Evolutionary conservation across 1,139 yeast genomes (phyloP), one percentile per base, ranked within the genome.

Genomic region (Saccharomyces hybrid): DNA sequence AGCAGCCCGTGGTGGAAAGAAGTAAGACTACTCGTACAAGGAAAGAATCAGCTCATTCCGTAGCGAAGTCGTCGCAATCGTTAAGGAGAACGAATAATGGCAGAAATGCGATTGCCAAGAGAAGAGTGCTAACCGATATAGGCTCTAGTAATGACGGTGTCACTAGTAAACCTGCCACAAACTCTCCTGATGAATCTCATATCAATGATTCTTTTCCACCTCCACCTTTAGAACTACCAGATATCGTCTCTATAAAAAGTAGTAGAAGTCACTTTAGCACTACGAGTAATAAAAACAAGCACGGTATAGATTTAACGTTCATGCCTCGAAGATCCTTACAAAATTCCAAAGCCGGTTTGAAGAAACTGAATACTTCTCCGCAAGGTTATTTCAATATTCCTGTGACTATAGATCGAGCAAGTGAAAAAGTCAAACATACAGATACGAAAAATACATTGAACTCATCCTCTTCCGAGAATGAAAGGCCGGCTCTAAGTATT

Each of bases 261-360:
- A 47, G 50, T 5, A 51, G 50, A 31, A 29, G 34, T 29, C 26
- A 27, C 5, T 5, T 28, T 8, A 47, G 42, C 23, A 31, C 3
- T 29, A 23, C 9, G n/a, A 27, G 41, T 19, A 31, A 50, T 14
- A 34, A 26, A 27, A 46, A 34, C 26, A 51, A 53, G 14, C 49
- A 47, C 14, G 61, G 56, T 27, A 50, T 52, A 16, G 57, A 54
- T 13, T 38, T 55, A n/a, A 34, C 52, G 2, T 53, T 54, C 46
- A 19, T 42, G 13, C 63, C 63, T 16, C 57, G 61, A 49, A 55
- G 65, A 50, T 61, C 66, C 3, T 49, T 64, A 44, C 65, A 61
- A 31, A 62, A 59, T 38, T 62, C 67, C 8, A 54, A 56, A 2
- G 59, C 57, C 14, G 67, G 62, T 28, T 52, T 62, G 47, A 60